Conservation (phyloP, 1,284 basidiomycete genomes). For the Psilocybe mexicana region DNA sequence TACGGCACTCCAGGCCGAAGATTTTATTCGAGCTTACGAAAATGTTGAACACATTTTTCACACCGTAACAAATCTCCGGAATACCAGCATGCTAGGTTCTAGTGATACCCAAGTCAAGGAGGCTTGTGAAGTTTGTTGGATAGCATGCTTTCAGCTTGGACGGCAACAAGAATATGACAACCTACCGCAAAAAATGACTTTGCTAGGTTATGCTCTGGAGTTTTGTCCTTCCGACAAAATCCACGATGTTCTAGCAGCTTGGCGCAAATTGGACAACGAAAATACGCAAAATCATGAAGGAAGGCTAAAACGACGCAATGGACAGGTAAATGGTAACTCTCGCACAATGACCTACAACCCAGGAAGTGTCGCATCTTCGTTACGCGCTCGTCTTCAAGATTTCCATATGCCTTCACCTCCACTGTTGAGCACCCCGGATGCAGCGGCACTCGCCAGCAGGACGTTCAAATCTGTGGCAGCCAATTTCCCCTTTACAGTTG, state of each 20-base stretch:
- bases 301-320: conserved; percentile 33
- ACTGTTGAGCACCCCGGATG: conserved; percentile 66
- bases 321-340: conserved; percentile 25
- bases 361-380: conserved; percentile 45
- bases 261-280: conserved; percentile 69
- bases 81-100: conserved; percentile 32
- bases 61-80: conserved; percentile 51
- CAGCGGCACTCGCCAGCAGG: conserved; percentile 70
- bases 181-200: conserved; percentile 60
- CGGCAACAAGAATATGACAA: conserved; percentile 76
- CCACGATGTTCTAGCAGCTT: conserved; percentile 69
- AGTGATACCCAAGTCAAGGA: conserved; percentile 53
- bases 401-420: conserved; percentile 67
- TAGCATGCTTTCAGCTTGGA: conserved; percentile 84
- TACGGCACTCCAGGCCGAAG: conserved; percentile 77
- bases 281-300: conserved; percentile 54
- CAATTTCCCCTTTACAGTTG: conserved; percentile 69
- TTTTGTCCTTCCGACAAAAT: conserved; percentile 85
- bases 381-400: conserved; percentile 60
- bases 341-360: conserved; percentile 25
- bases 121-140: conserved; percentile 83
- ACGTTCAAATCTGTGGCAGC: conserved; percentile 77
- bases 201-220: conserved; percentile 83
- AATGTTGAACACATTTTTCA: conserved; percentile 73
- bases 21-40: conserved; percentile 74